These are phyloP conservation scores for Paracoccidioides lutzii DNA, from an alignment of 2,329 filamentous ascomycete species.

Conservation along the genomic window DNA sequence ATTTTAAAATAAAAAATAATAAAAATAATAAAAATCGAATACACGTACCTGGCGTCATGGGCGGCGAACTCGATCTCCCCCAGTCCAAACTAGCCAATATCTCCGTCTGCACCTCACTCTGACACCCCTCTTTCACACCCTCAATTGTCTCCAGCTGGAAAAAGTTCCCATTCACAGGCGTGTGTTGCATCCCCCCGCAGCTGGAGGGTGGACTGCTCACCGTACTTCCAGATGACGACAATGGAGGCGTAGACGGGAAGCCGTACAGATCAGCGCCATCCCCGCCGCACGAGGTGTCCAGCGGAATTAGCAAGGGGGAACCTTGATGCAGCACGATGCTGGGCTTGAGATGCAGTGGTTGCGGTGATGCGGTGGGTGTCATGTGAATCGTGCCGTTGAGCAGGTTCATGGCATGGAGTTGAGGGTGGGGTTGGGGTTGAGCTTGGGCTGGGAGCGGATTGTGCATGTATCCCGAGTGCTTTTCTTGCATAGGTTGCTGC, in stretches of 20 bases:
- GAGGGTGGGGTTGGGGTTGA: too few species aligned
- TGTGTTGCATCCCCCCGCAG: slow-evolving; percentile 62
- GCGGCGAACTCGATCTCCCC: slow-evolving; percentile 64
- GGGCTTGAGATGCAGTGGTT: slow-evolving; percentile 61
- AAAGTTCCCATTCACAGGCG: slow-evolving; percentile 70
- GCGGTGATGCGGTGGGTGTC: slow-evolving; percentile 64
- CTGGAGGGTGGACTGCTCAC: slow-evolving; percentile 72
- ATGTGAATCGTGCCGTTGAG: background rate
- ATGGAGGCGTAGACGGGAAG: slow-evolving; percentile 73
- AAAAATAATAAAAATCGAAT: background rate
- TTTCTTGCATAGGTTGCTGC: slow-evolving; percentile 1
- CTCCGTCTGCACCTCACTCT: slow-evolving; percentile 58
- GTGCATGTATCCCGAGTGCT: slow-evolving; percentile 7
- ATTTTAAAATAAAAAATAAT: background rate
- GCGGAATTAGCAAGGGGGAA: slow-evolving; percentile 41
- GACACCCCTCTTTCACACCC: slow-evolving; percentile 56
- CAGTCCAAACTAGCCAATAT: slow-evolving; percentile 62
- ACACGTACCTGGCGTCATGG: slow-evolving; percentile 77
- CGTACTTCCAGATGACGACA: slow-evolving; percentile 73
- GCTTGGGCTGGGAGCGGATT: slow-evolving; percentile 40
- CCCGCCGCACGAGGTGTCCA: slow-evolving; percentile 62
- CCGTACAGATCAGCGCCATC: slow-evolving; percentile 43
- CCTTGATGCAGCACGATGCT: slow-evolving; percentile 53
- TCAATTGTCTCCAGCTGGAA: slow-evolving; percentile 57
- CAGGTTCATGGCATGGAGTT: slow-evolving; percentile 27